Base-by-base conservation (phyloP, 805 yeast genomes). In the Sugiyamaella marilandica region DNA sequence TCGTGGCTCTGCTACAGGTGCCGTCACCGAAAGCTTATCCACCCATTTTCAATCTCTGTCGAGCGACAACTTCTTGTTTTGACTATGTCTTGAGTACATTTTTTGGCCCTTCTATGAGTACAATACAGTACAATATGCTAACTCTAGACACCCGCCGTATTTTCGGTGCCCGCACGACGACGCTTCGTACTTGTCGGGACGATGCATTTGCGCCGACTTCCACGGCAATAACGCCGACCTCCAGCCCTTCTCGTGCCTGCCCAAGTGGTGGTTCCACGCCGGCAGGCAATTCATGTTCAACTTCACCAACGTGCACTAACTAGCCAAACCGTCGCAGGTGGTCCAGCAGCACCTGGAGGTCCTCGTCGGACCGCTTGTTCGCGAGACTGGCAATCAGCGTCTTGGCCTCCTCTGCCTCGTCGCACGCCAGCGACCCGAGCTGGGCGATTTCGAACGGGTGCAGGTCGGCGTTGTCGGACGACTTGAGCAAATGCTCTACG, bases 371-470 rank as follows among this genome's bases (percentile, higher is more conserved):
- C 49, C 87, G 89, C 69, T 91, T 91, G 55, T 78, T 81, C 21
- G 80, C 78, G 65, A 94, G 76, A 69, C 96, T 86, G 19, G 99
- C 97, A 54, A 94, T 84, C 63, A 94, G 76, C 14, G 97, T 87
- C 70, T 88, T 88, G 35, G 98, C 98, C 74, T 94, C 99, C 65
- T 87, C 99, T 5, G 95, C 90, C 57, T 92, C 97, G 65, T 92
- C 99, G 70, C 97, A 91, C 31, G 94, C 86, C 56, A 92, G 76
- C 2, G 95, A 87, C 0, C 95, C 92, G 55, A 85, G 73, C 70
- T 94, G 98, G 0, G 98, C 96, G 51, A 88, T 75, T 71, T 94
- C 99, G 68, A 94, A 94, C 1, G 99, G 98, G 73, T 94, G 99
- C 62, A 94, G 71, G 26, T 82, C 84, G 41, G 80, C 72, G 62